These are phyloP conservation scores for Trypanosoma cruzi DNA, from an alignment of 208 protist species.

Conservation along the genomic window DNA sequence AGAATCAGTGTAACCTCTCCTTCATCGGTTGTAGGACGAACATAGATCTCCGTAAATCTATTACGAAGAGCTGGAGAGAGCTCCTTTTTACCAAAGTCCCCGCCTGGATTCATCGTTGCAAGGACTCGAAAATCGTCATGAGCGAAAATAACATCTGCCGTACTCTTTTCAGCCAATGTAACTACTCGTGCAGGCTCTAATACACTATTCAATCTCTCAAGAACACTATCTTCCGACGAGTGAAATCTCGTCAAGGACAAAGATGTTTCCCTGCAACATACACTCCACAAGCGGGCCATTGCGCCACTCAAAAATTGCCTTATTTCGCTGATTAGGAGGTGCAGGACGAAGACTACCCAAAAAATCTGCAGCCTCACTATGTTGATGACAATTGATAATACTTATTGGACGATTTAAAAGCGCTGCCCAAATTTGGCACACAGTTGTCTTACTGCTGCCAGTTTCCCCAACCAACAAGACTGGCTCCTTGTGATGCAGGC, in stretches of 20 bases:
- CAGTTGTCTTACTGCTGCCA: slow-evolving; percentile 98
- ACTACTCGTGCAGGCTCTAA: slow-evolving; percentile 97
- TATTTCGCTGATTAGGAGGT: slow-evolving; percentile 73
- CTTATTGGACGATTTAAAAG: slow-evolving; percentile 87
- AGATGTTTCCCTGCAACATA: slow-evolving; percentile 98
- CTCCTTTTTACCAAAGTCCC: slow-evolving; percentile 99
- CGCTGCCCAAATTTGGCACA: slow-evolving; percentile 95
- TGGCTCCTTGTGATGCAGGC: slow-evolving; percentile 95
- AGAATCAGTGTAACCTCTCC: slow-evolving; percentile 96
- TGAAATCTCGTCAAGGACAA: slow-evolving; percentile 99
- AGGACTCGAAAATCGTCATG: slow-evolving; percentile 96
- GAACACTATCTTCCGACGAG: slow-evolving; percentile 99
- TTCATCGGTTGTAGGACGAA: slow-evolving; percentile 89
- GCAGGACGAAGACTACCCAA: slow-evolving; percentile 93
- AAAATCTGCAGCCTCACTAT: slow-evolving; percentile 99
- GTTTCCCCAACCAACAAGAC: slow-evolving; percentile 99
- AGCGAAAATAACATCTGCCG: slow-evolving; percentile 79
- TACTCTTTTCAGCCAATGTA: slow-evolving; percentile 98
- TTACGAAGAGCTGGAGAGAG: slow-evolving; percentile 99
- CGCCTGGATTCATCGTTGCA: slow-evolving; percentile 99
- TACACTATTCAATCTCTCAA: slow-evolving; percentile 99
- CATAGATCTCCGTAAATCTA: slow-evolving; percentile 99
- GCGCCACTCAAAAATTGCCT: slow-evolving; percentile 97
- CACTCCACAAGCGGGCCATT: slow-evolving; percentile 99
- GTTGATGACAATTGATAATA: slow-evolving; percentile 99